Conservation (phyloP, 2,329 filamentous ascomycete species). For the Ilyonectria robusta region DNA sequence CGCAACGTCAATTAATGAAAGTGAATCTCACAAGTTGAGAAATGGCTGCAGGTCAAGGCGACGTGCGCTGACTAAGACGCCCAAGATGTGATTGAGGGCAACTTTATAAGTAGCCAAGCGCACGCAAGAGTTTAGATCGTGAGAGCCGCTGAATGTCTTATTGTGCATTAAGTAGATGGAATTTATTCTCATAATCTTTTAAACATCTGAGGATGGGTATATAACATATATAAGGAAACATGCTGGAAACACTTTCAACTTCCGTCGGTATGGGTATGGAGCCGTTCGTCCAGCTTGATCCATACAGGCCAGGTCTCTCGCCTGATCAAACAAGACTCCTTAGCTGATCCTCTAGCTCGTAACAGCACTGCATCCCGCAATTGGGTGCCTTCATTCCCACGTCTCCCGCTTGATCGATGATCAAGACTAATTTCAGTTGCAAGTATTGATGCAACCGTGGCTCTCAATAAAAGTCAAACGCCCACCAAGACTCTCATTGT, state of each 20-base stretch:
- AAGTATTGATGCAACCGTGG: background rate
- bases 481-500: background rate
- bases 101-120: background rate
- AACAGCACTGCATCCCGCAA: background rate
- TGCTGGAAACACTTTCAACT: background rate
- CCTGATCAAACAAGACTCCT: background rate
- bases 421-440: background rate
- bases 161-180: slow-evolving; percentile 2
- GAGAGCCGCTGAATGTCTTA: background rate
- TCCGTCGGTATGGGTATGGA: background rate
- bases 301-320: background rate
- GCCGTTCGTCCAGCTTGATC: background rate
- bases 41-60: background rate
- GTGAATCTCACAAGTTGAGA: slow-evolving; percentile 9
- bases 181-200: slow-evolving; percentile 19
- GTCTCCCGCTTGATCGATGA: background rate
- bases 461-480: background rate
- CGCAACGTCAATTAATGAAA: background rate
- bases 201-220: slow-evolving; percentile 17
- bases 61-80: slow-evolving; percentile 24
- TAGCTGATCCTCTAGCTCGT: background rate
- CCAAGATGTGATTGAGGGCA: background rate
- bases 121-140: background rate
- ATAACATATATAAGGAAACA: slow-evolving; percentile 2
- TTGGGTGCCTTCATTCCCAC: background rate